Evolutionary conservation across 164 flowering plant species (phyloP).

Genomic region (Saururus chinensis): DNA sequence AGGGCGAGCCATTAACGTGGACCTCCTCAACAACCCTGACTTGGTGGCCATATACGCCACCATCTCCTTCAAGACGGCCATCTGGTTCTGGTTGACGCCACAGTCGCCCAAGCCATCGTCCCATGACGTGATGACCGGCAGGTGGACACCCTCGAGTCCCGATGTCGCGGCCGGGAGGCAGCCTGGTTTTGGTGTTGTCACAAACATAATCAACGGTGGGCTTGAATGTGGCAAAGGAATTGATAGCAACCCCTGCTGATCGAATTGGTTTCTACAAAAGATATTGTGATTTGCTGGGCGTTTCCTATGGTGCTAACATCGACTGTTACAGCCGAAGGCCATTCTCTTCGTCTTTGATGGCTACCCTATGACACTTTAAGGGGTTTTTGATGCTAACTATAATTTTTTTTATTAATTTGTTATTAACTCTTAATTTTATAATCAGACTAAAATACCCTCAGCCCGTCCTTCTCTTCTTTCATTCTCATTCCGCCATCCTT

Average conservation of each 20-base stretch:
- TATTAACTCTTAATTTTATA: too few species aligned
- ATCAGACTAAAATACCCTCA: too few species aligned
- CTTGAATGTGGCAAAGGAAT: constrained; percentile 21
- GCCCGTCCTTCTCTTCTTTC: too few species aligned
- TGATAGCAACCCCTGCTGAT: constrained; percentile 2
- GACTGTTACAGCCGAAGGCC: constrained; percentile 6
- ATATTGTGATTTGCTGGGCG: constrained; percentile 6
- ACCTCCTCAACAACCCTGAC: constrained; percentile 27
- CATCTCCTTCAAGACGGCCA: constrained; percentile 30
- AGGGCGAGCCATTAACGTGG: constrained; percentile 13
- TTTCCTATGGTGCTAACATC: constrained; percentile 5
- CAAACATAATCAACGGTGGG: constrained; percentile 43
- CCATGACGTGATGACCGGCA: constrained; percentile 31
- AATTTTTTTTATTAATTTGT: too few species aligned
- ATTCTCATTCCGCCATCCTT: too few species aligned
- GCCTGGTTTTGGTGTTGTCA: constrained; percentile 28
- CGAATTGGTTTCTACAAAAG: constrained; percentile 10
- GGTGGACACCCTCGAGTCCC: constrained; percentile 21
- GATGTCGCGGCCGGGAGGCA: constrained; percentile 20
- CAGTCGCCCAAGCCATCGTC: constrained; percentile 33
- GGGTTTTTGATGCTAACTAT: too few species aligned
- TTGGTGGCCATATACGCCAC: constrained; percentile 21
- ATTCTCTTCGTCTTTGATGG: neutral
- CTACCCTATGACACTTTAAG: too few species aligned
- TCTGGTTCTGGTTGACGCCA: constrained; percentile 39